A percentile compares a stretch with the other conserved stretches of the same genome.
These are phyloP conservation scores for Candida khao-thaluensis DNA, from an alignment of 805 yeast species.

Conservation along the genomic window DNA sequence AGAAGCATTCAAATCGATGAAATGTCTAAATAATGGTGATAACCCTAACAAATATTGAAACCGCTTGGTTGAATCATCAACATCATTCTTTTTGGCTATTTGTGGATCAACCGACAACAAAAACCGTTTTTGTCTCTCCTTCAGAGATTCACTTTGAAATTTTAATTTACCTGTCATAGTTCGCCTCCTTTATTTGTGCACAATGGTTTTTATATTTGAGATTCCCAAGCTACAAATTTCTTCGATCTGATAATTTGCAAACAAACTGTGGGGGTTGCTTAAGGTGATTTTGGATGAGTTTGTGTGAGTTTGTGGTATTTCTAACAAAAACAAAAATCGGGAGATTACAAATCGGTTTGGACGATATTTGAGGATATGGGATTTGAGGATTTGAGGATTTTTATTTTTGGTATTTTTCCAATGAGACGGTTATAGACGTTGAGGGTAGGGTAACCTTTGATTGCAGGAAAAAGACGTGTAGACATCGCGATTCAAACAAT, in stretches of 20 bases:
- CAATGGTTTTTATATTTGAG: too few relatives aligned
- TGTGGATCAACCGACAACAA: conserved; percentile 55
- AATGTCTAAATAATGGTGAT: conserved; percentile 85
- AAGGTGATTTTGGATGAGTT: not conserved
- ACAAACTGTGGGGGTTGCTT: not conserved
- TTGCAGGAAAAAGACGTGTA: not conserved
- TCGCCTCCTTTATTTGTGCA: too few relatives aligned
- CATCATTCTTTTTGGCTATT: conserved; percentile 48
- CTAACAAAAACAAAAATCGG: not conserved
- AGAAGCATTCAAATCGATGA: conserved; percentile 76
- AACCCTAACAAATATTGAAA: conserved; percentile 78
- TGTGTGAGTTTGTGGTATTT: not conserved
- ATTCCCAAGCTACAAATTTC: too few relatives aligned
- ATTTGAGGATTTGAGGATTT: conserved; percentile 8
- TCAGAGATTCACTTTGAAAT: conserved; percentile 7
- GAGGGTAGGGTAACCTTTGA: conserved; percentile 7
- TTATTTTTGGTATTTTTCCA: conserved; percentile 8
- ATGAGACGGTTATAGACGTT: conserved; percentile 7
- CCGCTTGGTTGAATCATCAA: conserved; percentile 70
- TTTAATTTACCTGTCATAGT: conserved; percentile 10
- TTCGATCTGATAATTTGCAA: not conserved
- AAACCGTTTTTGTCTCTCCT: conserved; percentile 44
- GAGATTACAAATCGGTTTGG: conserved; percentile 1
- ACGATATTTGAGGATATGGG: conserved; percentile 8
- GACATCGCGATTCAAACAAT: too few relatives aligned